Evolutionary conservation across 2,329 filamentous ascomycete genomes (phyloP).

Genomic region (Chalara sp.): DNA sequence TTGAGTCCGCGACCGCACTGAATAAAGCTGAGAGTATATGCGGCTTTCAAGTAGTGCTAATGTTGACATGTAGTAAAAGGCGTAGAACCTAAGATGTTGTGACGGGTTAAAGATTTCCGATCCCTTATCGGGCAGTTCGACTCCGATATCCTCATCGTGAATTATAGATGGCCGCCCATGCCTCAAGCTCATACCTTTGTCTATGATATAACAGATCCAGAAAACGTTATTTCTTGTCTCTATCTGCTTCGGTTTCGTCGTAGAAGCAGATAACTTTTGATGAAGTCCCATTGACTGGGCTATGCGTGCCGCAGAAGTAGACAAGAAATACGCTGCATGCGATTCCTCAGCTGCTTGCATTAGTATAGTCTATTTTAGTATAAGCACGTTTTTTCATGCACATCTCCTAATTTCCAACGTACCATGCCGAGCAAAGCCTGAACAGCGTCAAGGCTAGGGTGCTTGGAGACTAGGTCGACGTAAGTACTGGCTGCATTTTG

Average conservation of each 20-base stretch:
- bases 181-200: constrained; percentile 12
- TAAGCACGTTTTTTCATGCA: constrained; percentile 6
- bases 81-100: not conserved
- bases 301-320: constrained; percentile 10
- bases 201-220: constrained; percentile 18
- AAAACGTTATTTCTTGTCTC: constrained; percentile 20
- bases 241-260: constrained; percentile 9
- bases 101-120: not conserved
- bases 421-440: constrained; percentile 13
- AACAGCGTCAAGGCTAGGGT: constrained; percentile 15
- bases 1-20: not conserved
- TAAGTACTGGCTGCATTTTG: constrained; percentile 16
- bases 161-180: constrained; percentile 19
- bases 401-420: not conserved
- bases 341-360: constrained; percentile 7
- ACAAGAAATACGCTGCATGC: constrained; percentile 13
- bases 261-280: constrained; percentile 10
- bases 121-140: constrained; percentile 13
- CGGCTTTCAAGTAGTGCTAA: not conserved
- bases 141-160: constrained; percentile 20
- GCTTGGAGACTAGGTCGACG: constrained; percentile 14
- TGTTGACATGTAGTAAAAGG: not conserved
- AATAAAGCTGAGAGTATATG: not conserved
- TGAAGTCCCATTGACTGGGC: constrained; percentile 18
- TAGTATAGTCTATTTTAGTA: constrained; percentile 1